Conservation (phyloP, 768 basidiomycete genomes). For the Lentinus brumalis region DNA sequence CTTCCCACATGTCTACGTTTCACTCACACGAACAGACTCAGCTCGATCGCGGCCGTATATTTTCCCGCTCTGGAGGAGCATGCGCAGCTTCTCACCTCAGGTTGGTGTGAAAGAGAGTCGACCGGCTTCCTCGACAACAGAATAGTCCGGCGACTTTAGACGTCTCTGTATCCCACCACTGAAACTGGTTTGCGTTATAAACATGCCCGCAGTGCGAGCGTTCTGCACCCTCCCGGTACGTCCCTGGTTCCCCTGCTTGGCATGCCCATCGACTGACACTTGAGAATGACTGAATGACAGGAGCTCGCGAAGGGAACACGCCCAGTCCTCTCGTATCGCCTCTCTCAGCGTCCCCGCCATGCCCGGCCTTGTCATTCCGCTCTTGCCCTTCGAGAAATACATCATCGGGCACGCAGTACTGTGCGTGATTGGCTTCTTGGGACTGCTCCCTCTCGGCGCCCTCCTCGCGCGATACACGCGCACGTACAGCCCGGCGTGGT, state of each 20-base stretch:
- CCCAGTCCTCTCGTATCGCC: background rate
- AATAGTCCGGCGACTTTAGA: background rate
- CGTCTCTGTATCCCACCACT: slow-evolving; percentile 9
- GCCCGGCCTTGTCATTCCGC: slow-evolving; percentile 28
- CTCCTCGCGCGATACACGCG: slow-evolving; percentile 55
- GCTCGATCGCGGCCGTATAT: background rate
- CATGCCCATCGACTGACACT: background rate
- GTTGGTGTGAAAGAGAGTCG: slow-evolving; percentile 3
- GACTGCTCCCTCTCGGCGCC: slow-evolving; percentile 59
- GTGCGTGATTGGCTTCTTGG: slow-evolving; percentile 51
- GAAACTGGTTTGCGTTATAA: slow-evolving; percentile 15
- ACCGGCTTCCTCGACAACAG: background rate
- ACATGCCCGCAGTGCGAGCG: background rate
- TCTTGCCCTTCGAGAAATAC: slow-evolving; percentile 48
- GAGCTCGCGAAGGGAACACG: background rate
- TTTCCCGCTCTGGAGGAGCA: background rate
- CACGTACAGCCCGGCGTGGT: slow-evolving; percentile 49
- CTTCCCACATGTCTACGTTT: slow-evolving; percentile 11
- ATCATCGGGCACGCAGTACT: slow-evolving; percentile 55
- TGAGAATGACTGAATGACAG: background rate
- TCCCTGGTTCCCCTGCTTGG: background rate
- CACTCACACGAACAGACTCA: slow-evolving; percentile 17
- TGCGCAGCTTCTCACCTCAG: slow-evolving; percentile 8
- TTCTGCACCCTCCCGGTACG: background rate
- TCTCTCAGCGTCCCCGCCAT: background rate